phyloP scores from a whole-genome alignment of 2,329 filamentous ascomycete genomes.

The Cryphonectria nitschkei region DNA sequence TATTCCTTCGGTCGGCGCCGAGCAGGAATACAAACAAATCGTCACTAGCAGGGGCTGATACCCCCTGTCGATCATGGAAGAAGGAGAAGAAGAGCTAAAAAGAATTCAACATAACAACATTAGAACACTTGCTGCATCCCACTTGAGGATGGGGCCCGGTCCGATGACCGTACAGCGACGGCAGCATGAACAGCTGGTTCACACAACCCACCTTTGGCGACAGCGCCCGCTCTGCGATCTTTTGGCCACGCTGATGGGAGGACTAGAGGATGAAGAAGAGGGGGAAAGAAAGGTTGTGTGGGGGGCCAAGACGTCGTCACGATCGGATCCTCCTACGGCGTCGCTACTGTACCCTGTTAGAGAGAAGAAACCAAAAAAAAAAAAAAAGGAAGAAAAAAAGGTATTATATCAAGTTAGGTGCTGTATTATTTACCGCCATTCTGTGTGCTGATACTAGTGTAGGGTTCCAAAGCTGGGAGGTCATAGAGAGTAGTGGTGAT shows the following conservation, averaged over 20 bases:
- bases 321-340: background rate
- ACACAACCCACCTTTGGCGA: background rate
- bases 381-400: background rate
- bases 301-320: background rate
- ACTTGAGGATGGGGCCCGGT: background rate
- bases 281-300: background rate
- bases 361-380: background rate
- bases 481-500: background rate
- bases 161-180: background rate
- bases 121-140: background rate
- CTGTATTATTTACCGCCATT: background rate
- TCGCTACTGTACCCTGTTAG: background rate
- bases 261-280: background rate
- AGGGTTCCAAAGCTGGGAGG: background rate
- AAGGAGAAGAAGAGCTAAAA: background rate
- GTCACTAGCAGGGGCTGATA: background rate
- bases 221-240: background rate
- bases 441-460: background rate
- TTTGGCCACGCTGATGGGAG: background rate
- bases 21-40: background rate
- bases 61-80: constrained; percentile 6
- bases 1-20: constrained; percentile 1
- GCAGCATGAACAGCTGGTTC: background rate
- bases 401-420: background rate
- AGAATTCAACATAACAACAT: background rate